These are phyloP conservation scores for Haplographium delicatum DNA, from an alignment of 495 filamentous ascomycete species.

Conservation along the genomic window DNA sequence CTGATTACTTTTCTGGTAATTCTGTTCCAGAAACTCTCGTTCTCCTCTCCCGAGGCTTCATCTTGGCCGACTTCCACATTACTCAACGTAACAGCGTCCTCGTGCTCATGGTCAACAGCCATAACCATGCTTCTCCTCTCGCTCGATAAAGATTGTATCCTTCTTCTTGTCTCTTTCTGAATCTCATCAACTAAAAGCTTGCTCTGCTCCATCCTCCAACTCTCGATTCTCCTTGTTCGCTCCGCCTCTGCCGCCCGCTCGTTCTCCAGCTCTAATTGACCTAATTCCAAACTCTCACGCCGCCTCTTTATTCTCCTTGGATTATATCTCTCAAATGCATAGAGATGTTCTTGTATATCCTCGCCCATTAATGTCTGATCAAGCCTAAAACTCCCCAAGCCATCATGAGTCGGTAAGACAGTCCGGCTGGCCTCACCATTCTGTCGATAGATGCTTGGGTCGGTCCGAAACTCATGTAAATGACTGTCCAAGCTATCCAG, in stretches of 20 bases:
- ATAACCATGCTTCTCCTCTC: constrained; percentile 22
- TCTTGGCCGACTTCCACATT: constrained; percentile 16
- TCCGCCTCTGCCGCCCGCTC: constrained; percentile 58
- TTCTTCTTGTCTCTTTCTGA: constrained; percentile 71
- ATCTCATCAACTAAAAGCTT: constrained; percentile 80
- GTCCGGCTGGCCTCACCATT: constrained; percentile 15
- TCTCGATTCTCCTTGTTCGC: constrained; percentile 75
- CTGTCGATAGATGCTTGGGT: constrained; percentile 41
- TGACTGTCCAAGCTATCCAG: constrained; percentile 89
- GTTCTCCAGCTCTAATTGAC: constrained; percentile 47
- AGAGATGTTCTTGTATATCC: constrained; percentile 71
- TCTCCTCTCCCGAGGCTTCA: constrained; percentile 26
- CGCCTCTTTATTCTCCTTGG: constrained; percentile 62
- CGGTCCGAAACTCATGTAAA: constrained; percentile 74
- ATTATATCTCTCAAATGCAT: constrained; percentile 79
- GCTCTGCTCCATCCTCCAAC: constrained; percentile 90
- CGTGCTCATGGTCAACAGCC: constrained; percentile 23
- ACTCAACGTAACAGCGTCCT: constrained; percentile 23
- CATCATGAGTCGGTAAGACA: constrained; percentile 86
- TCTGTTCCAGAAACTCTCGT: constrained; percentile 69
- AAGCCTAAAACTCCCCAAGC: constrained; percentile 71
- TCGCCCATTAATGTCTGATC: constrained; percentile 35
- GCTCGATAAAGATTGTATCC: constrained; percentile 41
- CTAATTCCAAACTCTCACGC: constrained; percentile 55
- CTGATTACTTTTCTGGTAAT: constrained; percentile 82